Conservation (phyloP, 2,329 filamentous ascomycete genomes). For the Epichloe gansuensis region DNA sequence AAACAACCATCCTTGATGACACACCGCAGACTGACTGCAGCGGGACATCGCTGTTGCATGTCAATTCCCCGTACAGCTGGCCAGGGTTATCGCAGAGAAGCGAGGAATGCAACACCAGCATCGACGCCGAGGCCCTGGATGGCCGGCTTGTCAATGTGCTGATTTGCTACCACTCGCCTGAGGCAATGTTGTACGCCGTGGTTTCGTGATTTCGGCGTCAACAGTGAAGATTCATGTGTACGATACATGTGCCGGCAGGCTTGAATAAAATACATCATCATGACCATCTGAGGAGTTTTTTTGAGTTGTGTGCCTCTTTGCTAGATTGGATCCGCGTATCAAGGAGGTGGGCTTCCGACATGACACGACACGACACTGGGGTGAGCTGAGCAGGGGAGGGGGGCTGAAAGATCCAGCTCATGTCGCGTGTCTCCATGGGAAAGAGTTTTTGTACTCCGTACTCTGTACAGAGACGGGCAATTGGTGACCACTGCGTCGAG, state of each 20-base stretch:
- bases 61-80: background rate
- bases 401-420: background rate
- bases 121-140: background rate
- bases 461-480: background rate
- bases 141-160: background rate
- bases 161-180: background rate
- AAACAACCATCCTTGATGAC: background rate
- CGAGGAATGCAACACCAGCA: no score
- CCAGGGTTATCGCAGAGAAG: no score
- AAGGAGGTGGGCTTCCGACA: background rate
- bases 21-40: background rate
- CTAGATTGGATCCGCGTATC: background rate
- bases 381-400: background rate
- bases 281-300: no score
- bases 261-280: no score
- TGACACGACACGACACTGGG: background rate
- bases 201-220: background rate
- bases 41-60: background rate
- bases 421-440: slow-evolving; percentile 1
- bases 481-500: no score
- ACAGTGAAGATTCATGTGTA: background rate
- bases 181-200: background rate
- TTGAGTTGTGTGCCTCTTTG: no score
- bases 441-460: no score
- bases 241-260: background rate